Conservation (phyloP, 192 early-diverging fungal genomes). For the Martensiomyces pterosporus region DNA sequence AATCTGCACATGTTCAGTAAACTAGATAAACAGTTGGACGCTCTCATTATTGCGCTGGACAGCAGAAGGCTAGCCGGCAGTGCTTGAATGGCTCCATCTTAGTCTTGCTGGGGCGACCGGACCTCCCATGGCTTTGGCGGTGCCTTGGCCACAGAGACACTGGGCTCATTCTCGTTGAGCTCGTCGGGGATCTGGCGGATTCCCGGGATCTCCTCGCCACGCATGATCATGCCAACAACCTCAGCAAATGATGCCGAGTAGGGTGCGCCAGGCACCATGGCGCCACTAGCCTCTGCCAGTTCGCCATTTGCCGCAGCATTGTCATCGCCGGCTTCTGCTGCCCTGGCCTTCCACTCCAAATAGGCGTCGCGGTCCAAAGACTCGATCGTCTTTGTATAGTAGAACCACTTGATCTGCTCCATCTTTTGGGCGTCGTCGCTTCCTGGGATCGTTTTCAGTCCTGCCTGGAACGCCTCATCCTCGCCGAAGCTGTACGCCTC, state of each 20-base stretch:
- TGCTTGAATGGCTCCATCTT: too few relatives aligned
- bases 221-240: constrained; percentile 31
- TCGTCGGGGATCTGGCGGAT: constrained; percentile 38
- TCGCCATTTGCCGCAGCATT: not conserved
- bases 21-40: too few relatives aligned
- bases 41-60: too few relatives aligned
- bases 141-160: constrained; percentile 17
- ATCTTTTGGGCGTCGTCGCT: constrained; percentile 1
- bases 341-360: constrained; percentile 17
- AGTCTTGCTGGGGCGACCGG: too few relatives aligned
- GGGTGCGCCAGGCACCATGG: constrained; percentile 9
- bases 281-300: not conserved
- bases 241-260: constrained; percentile 32
- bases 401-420: constrained; percentile 26
- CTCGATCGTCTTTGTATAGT: constrained; percentile 14
- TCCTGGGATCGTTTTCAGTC: constrained; percentile 19
- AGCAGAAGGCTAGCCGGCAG: too few relatives aligned
- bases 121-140: constrained; percentile 50
- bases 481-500: constrained; percentile 36
- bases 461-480: constrained; percentile 29
- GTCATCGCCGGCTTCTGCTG: not conserved
- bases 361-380: constrained; percentile 18
- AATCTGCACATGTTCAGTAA: too few relatives aligned
- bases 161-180: constrained; percentile 25
- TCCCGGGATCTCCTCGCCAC: constrained; percentile 26